Evolutionary conservation across 2,329 filamentous ascomycete genomes (phyloP), one percentile per base, ranked within the genome.

Genomic region (Fusarium scirpi): DNA sequence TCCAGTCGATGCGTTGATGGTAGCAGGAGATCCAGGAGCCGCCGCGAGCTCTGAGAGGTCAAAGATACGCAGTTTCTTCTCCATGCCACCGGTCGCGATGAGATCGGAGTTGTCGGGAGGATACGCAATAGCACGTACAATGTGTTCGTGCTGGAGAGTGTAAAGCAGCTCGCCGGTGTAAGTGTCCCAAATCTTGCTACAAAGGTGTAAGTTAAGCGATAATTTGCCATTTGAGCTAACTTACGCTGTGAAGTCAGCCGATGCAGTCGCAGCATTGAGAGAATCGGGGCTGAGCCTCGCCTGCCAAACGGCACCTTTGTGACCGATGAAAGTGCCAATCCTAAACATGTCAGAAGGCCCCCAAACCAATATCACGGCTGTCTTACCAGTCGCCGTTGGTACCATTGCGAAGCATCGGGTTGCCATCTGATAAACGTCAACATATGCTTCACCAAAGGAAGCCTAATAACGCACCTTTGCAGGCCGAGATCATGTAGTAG

Each of bases 301-400:
- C 83, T 98, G 94, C 94, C 96, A 99, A 65, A 98, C 95, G 40
- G 96, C 96, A 69, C 96, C 96, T 83, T 99, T 98, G 85, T 99
- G 96, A 43, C 96, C 96, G 76, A 99, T 91, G 79, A 98, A 98
- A 40, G 96, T 98, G 51, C 96, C 96, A 74, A 98, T 98, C 93
- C 94, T 97, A 79, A 22, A 32, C 67, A 68, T 48, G 75, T 71
- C 54, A 74, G 64, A 49, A 32, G 49, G 25, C 13, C 48, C 34
- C 38, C 34, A 58, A 64, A 52, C 5, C 16, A n/a, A 20, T 49
- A 34, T 18, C 32, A 34, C 25, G 27, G 41, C 15, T 24, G 59
- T 73, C 85, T 65, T 84, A 92, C 92, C 94, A 98, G 81, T 98
- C 94, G 63, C 96, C 96, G 49, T 95, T 99, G 67, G 97, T 88